A percentile compares a stretch with the other conserved stretches of the same genome.
phyloP scores from a whole-genome alignment of 306 rosid genomes.

The Sesbania bispinosa region DNA sequence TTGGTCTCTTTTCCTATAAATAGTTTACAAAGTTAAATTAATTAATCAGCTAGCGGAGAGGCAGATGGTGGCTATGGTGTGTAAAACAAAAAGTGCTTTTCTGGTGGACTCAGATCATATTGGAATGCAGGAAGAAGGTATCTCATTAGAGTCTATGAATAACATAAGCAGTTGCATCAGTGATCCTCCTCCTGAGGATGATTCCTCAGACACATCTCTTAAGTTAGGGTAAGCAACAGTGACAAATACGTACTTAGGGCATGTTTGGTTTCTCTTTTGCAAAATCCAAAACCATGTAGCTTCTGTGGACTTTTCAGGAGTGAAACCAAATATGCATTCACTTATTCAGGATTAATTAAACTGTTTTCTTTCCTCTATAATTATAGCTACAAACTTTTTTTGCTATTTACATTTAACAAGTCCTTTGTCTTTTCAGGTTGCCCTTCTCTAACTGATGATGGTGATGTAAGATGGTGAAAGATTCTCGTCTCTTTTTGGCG shows the following conservation, averaged over 20 bases:
- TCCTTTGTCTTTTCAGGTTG: constrained; percentile 21
- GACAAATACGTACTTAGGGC: too few species aligned
- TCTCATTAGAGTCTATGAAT: constrained; percentile 27
- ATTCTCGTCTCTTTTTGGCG: not conserved
- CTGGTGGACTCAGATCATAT: not conserved
- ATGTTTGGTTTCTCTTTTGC: too few species aligned
- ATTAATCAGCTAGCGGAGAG: not conserved
- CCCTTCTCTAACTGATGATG: constrained; percentile 24
- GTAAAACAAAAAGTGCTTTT: not conserved
- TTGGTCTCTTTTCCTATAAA: not conserved
- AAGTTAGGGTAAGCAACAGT: constrained; percentile 38
- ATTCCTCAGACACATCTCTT: constrained; percentile 27
- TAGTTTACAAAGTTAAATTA: not conserved
- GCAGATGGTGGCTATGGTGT: constrained; percentile 9
- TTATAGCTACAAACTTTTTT: not conserved
- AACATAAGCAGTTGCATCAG: constrained; percentile 27
- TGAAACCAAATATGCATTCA: too few species aligned
- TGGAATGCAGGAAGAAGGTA: constrained; percentile 14
- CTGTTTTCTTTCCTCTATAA: not conserved
- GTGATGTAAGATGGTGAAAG: not conserved
- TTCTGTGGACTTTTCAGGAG: too few species aligned
- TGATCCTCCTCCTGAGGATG: constrained; percentile 29
- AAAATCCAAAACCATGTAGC: too few species aligned
- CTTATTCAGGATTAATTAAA: too few species aligned
- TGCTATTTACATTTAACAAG: not conserved